phyloP scores from a whole-genome alignment of 1,284 basidiomycete species.

The Leccinum fallax region DNA sequence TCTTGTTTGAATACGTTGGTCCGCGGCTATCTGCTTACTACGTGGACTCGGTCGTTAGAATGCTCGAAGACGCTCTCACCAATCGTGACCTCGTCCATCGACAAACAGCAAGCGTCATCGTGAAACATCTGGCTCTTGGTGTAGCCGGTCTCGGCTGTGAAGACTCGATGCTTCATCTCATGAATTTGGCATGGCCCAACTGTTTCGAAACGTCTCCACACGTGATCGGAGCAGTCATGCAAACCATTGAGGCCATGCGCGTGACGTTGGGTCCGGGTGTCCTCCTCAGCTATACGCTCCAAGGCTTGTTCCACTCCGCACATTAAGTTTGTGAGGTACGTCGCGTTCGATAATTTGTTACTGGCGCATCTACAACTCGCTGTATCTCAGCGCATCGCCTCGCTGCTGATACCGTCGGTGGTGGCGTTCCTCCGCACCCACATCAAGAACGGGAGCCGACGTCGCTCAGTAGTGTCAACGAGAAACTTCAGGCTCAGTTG shows the following conservation, averaged over 20 bases:
- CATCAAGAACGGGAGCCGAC: conserved; percentile 23
- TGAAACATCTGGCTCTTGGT: conserved; percentile 97
- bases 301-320: conserved; percentile 94
- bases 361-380: conserved; percentile 91
- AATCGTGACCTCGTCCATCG: conserved; percentile 98
- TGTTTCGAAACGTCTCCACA: conserved; percentile 98
- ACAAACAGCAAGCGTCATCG: conserved; percentile 97
- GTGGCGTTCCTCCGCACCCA: background rate
- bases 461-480: conserved; percentile 32
- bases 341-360: conserved; percentile 37
- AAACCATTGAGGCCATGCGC: conserved; percentile 95
- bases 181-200: conserved; percentile 99
- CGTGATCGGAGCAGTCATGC: conserved; percentile 97
- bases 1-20: conserved; percentile 99
- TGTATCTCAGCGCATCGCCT: conserved; percentile 79
- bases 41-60: conserved; percentile 96
- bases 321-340: conserved; percentile 93
- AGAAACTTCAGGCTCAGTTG: conserved; percentile 30
- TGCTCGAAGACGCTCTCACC: conserved; percentile 97
- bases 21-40: conserved; percentile 96
- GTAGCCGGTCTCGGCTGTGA: conserved; percentile 97
- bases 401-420: conserved; percentile 6
- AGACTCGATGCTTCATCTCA: conserved; percentile 95
- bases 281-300: conserved; percentile 85
- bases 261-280: conserved; percentile 95